Conservation (phyloP, 2,329 filamentous ascomycete genomes). For the Arthrobotrys iridis region DNA sequence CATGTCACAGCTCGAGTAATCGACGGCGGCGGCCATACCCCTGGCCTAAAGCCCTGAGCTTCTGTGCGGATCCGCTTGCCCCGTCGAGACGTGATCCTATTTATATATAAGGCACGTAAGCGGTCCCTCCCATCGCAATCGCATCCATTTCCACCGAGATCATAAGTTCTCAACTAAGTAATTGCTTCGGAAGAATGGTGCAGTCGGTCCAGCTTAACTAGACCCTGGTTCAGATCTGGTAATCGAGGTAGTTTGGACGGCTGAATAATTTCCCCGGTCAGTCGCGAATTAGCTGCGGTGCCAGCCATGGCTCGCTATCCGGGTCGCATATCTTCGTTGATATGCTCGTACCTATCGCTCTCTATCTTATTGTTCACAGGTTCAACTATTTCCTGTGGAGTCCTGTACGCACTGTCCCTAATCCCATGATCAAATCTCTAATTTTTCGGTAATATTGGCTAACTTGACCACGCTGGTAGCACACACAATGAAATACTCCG, state of each 20-base stretch:
- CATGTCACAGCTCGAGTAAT: conserved; percentile 15
- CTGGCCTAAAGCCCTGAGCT: conserved; percentile 1
- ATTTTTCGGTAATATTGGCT: not conserved
- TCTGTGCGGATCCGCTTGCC: too few species aligned
- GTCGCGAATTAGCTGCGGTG: not conserved
- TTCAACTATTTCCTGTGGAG: conserved; percentile 31
- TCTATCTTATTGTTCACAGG: conserved; percentile 6
- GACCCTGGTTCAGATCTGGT: not conserved
- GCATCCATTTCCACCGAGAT: not conserved
- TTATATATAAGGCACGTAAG: conserved; percentile 9
- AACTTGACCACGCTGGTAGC: conserved; percentile 20
- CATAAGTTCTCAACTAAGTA: not conserved
- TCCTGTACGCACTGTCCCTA: conserved; percentile 18
- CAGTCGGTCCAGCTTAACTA: not conserved
- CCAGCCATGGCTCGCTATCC: not conserved
- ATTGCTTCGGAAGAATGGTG: not conserved
- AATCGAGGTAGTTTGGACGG: not conserved
- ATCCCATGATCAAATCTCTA: not conserved
- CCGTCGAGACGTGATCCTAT: not conserved
- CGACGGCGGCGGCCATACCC: not conserved
- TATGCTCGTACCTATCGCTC: conserved; percentile 25
- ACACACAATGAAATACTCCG: conserved; percentile 58
- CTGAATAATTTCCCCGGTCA: not conserved
- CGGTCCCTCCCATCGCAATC: not conserved
- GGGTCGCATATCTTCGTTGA: conserved; percentile 39